phyloP scores from a whole-genome alignment of 208 protist species.

The Giardia duodenalis region DNA sequence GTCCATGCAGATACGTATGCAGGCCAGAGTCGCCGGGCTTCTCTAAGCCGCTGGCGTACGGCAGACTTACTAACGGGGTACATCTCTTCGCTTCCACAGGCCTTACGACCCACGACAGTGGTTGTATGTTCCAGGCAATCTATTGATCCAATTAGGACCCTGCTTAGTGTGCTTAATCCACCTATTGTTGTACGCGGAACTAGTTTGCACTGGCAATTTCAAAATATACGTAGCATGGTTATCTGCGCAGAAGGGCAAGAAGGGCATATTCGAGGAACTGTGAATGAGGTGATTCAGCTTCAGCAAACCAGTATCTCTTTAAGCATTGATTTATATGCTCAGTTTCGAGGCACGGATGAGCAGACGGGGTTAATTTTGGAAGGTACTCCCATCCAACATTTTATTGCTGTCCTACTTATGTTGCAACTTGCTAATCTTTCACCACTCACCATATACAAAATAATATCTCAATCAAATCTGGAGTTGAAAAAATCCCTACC shows the following conservation, averaged over 20 bases:
- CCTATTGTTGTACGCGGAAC: neutral
- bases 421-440: no score
- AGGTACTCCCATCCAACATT: neutral
- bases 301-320: neutral
- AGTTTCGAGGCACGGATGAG: neutral
- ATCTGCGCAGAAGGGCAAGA: neutral
- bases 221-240: neutral
- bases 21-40: neutral
- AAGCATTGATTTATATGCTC: neutral
- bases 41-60: neutral
- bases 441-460: no score
- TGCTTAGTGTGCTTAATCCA: neutral
- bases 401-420: no score
- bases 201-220: neutral
- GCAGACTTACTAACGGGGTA: neutral
- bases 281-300: neutral
- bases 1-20: neutral
- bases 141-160: neutral
- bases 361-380: neutral
- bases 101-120: neutral
- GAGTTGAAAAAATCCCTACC: no score
- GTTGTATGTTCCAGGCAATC: neutral
- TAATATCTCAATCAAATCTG: no score
- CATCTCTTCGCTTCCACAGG: neutral
- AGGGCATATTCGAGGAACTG: neutral